Base-by-base conservation (phyloP, 2,329 filamentous ascomycete genomes). In the Xylaria sp. region DNA sequence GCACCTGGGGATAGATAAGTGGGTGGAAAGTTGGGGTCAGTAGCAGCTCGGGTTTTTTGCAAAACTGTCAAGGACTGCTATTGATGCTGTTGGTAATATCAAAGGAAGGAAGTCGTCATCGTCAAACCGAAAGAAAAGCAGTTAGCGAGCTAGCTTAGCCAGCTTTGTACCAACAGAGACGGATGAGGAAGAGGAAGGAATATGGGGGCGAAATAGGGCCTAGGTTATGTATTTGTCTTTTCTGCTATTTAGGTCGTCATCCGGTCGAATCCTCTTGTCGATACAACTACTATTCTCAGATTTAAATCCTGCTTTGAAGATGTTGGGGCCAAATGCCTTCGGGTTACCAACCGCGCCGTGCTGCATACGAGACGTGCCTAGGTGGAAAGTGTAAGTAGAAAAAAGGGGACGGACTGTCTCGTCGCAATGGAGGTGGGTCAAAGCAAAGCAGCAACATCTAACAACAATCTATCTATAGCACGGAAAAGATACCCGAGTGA, bases 121-220 rank as follows among this genome's bases (percentile, higher is more conserved):
- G 37, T 15, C 20, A n/a, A 57, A 9, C 2, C 32, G 20, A 25
- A 37, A n/a, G 41, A 61, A 51, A 54, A 63, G 48, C 34, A 39
- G 5, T 62, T 44, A 51, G 32, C 41, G 23, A 25, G 23, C 23
- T 25, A 25, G 23, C 23, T 25, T 20, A 13, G n/a, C 54, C 6
- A 23, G 50, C 23, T 28, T 10, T 9, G 20, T 12, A 61, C 41
- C 56, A 65, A 68, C 50, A 52, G 56, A 50, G n/a, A 46, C n/a
- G 13, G 2, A 20, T 37, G 13, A 9, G 7, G n/a, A 20, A 23
- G 39, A 4, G 51, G 51, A 25, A 44, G 25, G 41, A 9, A 25
- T 58, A 58, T 34, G 25, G 57, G 52, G 63, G 58, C 58, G 54
- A 44, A 44, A 63, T 66, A 66, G 58, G 67, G 58, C 63, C 12